phyloP scores from a whole-genome alignment of 192 early-diverging fungal species.

The Coemansia sp. region DNA sequence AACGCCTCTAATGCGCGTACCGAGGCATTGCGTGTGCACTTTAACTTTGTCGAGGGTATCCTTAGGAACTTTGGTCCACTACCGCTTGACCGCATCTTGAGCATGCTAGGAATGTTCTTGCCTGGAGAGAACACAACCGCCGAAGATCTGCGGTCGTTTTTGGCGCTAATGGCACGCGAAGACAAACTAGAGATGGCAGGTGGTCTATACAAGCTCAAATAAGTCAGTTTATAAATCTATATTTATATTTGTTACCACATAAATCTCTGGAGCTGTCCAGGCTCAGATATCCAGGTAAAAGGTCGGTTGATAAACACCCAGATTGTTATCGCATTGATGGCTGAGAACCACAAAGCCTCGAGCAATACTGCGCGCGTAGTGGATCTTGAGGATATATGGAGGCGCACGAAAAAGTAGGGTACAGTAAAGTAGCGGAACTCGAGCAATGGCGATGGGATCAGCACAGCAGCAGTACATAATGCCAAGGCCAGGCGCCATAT shows the following conservation, averaged over 20 bases:
- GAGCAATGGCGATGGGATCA: constrained; percentile 91
- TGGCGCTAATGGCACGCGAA: constrained; percentile 58
- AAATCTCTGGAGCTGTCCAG: constrained; percentile 76
- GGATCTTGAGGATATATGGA: constrained; percentile 59
- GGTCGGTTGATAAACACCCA: constrained; percentile 75
- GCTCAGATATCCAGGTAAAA: constrained; percentile 80
- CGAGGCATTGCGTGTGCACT: constrained; percentile 57
- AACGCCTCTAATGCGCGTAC: constrained; percentile 19
- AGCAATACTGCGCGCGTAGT: constrained; percentile 26
- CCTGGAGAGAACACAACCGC: constrained; percentile 45
- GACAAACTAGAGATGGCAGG: constrained; percentile 53
- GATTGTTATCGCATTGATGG: constrained; percentile 70
- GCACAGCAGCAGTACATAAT: constrained; percentile 61
- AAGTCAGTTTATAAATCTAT: background rate
- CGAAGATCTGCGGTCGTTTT: constrained; percentile 51
- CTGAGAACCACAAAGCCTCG: constrained; percentile 59
- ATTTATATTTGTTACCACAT: constrained; percentile 76
- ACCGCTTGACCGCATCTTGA: constrained; percentile 59
- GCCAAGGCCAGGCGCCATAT: constrained; percentile 63
- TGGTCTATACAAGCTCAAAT: constrained; percentile 52
- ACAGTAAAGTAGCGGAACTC: constrained; percentile 97
- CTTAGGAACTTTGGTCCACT: constrained; percentile 62
- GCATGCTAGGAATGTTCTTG: constrained; percentile 60
- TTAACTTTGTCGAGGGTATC: constrained; percentile 61
- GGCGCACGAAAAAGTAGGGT: constrained; percentile 75